These are phyloP conservation scores for Parafenestella ontariensis DNA, from an alignment of 2,329 filamentous ascomycete species.

Conservation along the genomic window DNA sequence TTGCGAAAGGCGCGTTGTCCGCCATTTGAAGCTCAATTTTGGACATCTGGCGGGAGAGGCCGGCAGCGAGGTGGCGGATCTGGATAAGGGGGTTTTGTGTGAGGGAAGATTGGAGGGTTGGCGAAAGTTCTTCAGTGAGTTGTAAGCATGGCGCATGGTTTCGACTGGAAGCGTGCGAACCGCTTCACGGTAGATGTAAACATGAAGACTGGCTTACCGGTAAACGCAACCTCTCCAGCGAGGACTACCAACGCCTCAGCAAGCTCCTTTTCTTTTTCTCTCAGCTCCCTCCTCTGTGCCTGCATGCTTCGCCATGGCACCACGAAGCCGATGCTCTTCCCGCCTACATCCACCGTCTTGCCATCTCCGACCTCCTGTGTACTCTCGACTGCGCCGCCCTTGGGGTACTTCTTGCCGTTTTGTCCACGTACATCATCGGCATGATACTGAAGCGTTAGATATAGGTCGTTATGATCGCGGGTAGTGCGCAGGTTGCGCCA, in stretches of 20 bases:
- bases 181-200: background rate
- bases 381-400: conserved; percentile 19
- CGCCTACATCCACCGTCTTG: conserved; percentile 24
- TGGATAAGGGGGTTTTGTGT: conserved; percentile 43
- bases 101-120: conserved; percentile 39
- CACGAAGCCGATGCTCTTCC: conserved; percentile 45
- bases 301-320: conserved; percentile 48
- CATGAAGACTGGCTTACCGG: conserved; percentile 24
- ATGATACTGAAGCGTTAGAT: conserved; percentile 44
- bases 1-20: conserved; percentile 42
- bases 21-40: conserved; percentile 44
- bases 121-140: conserved; percentile 32
- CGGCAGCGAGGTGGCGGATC: conserved; percentile 43
- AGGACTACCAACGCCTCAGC: conserved; percentile 44
- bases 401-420: conserved; percentile 26
- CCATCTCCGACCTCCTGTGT: conserved; percentile 28
- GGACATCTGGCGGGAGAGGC: conserved; percentile 45
- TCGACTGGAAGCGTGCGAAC: background rate
- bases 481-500: conserved; percentile 42
- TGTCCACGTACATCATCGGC: conserved; percentile 31
- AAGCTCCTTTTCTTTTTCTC: conserved; percentile 43
- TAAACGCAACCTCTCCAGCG: conserved; percentile 43
- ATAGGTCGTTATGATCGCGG: conserved; percentile 40
- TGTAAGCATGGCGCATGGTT: conserved; percentile 6
- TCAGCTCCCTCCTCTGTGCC: conserved; percentile 39